These are phyloP conservation scores for Capsella rubella DNA, from an alignment of 441 rosid genomes.

Conservation along the genomic window DNA sequence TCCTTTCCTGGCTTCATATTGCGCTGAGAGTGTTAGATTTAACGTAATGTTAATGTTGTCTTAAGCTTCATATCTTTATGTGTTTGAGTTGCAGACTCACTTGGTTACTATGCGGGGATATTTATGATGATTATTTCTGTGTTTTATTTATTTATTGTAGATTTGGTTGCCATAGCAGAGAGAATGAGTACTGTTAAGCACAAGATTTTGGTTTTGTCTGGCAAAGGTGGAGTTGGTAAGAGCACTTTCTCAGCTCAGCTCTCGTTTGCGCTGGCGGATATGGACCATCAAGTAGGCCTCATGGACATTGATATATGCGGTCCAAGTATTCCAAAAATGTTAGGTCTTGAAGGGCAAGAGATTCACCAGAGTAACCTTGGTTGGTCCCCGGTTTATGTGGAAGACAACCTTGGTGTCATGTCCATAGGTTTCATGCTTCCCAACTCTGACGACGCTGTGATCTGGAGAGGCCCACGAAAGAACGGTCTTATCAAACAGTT, in stretches of 20 bases:
- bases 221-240: slow-evolving; percentile 98
- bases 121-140: slow-evolving; percentile 11
- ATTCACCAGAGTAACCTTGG: slow-evolving; percentile 98
- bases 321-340: slow-evolving; percentile 98
- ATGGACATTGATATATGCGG: slow-evolving; percentile 93
- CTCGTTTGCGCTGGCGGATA: slow-evolving; percentile 80
- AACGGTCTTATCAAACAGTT: slow-evolving; percentile 93
- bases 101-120: background rate
- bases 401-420: slow-evolving; percentile 97
- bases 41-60: background rate
- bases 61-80: background rate
- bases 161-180: slow-evolving; percentile 90
- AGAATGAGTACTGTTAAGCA: slow-evolving; percentile 94
- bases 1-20: background rate
- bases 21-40: background rate
- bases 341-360: slow-evolving; percentile 91
- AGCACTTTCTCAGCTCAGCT: slow-evolving; percentile 98
- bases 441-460: slow-evolving; percentile 89
- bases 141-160: slow-evolving; percentile 50
- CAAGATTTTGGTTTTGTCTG: slow-evolving; percentile 86
- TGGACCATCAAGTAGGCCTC: slow-evolving; percentile 91
- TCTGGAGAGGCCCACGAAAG: slow-evolving; percentile 99
- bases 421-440: slow-evolving; percentile 98
- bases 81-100: background rate
- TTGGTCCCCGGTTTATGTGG: slow-evolving; percentile 97